Percentiles rank a stretch among this genome's conserved stretches.
Evolutionary conservation across 257 asterid species (phyloP).

Genomic region (Salvia miltiorrhiza): DNA sequence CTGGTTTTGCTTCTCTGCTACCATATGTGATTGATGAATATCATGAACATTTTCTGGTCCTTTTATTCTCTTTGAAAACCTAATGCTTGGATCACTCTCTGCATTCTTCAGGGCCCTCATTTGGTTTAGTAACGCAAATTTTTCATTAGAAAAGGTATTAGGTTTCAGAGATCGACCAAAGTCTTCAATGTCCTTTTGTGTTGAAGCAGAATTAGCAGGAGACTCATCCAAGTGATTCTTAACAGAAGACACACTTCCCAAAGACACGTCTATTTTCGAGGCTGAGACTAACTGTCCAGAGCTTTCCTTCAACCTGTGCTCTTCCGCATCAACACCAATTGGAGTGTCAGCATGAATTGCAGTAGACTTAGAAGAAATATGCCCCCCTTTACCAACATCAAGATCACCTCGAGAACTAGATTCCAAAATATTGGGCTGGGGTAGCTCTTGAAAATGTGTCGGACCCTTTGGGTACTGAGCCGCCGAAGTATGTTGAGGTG

Average conservation of each 20-base stretch:
- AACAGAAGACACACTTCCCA: slow-evolving; percentile 36
- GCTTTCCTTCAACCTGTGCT: slow-evolving; percentile 35
- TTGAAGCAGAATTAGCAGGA: slow-evolving; percentile 58
- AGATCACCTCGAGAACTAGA: slow-evolving; percentile 44
- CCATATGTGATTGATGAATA: slow-evolving; percentile 32
- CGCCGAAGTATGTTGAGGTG: slow-evolving; percentile 38
- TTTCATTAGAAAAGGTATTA: slow-evolving; percentile 47
- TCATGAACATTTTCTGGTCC: slow-evolving; percentile 43
- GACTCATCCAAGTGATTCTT: slow-evolving; percentile 47
- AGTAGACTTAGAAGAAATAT: slow-evolving; percentile 16
- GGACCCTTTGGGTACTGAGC: slow-evolving; percentile 37
- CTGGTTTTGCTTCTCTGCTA: slow-evolving; percentile 39
- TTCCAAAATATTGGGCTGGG: slow-evolving; percentile 50
- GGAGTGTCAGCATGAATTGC: slow-evolving; percentile 35
- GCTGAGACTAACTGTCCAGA: slow-evolving; percentile 29
- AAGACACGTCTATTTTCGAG: slow-evolving; percentile 35
- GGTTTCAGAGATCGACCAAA: slow-evolving; percentile 83
- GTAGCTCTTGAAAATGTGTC: slow-evolving; percentile 33
- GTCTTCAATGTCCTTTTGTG: slow-evolving; percentile 43
- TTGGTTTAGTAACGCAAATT: slow-evolving; percentile 53
- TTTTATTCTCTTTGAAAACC: slow-evolving; percentile 62
- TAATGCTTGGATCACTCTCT: slow-evolving; percentile 52
- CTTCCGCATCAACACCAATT: slow-evolving; percentile 37
- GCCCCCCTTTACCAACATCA: slow-evolving; percentile 14
- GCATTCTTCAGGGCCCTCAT: slow-evolving; percentile 42